Evolutionary conservation across 164 flowering plant species (phyloP).

Genomic region (Sedum album): DNA sequence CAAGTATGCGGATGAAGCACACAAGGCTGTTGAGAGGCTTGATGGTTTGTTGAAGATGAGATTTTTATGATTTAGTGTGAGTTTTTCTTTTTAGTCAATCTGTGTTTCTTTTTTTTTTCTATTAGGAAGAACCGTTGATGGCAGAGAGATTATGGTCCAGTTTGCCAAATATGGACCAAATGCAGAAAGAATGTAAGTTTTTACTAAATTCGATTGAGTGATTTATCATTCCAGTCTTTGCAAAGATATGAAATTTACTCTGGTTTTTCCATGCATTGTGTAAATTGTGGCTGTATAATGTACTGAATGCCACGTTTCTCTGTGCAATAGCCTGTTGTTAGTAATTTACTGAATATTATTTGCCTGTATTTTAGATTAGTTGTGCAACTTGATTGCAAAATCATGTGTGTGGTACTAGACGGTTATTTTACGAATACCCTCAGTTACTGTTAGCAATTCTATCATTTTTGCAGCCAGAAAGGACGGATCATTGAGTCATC

Average conservation of each 20-base stretch:
- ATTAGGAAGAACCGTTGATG: conserved; percentile 63
- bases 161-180: conserved; percentile 73
- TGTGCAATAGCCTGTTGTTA: background rate
- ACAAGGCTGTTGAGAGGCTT: conserved; percentile 67
- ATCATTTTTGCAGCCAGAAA: conserved; percentile 38
- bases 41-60: conserved; percentile 9
- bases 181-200: conserved; percentile 53
- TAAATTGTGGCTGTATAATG: no score
- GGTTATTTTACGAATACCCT: background rate
- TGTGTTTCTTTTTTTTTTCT: background rate
- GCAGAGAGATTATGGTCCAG: conserved; percentile 69
- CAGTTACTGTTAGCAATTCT: background rate
- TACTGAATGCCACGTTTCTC: no score
- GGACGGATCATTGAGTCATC: conserved; percentile 58
- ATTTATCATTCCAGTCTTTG: no score
- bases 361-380: background rate
- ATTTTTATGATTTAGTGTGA: no score
- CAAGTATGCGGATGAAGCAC: conserved; percentile 68
- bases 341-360: background rate
- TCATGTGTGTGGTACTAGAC: background rate
- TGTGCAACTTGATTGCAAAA: background rate
- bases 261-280: background rate
- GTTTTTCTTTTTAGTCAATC: no score
- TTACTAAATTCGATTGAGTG: background rate
- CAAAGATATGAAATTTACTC: background rate